A percentile compares a stretch with the other conserved stretches of the same genome.
Evolutionary conservation across 352 stramenopile species (phyloP).

Genomic region (Aphanomyces invadans): DNA sequence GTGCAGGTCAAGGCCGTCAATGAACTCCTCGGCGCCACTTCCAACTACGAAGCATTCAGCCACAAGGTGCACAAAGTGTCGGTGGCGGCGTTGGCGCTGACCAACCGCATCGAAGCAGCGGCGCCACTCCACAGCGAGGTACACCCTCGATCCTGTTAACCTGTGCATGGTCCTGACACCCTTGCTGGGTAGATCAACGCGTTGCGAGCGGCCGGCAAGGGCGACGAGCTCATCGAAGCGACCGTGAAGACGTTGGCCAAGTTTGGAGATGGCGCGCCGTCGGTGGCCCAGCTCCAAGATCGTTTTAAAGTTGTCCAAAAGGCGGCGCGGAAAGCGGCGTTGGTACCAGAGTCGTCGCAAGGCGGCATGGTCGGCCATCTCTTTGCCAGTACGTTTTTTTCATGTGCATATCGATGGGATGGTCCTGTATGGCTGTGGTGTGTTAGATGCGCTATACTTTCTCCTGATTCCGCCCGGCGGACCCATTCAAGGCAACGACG

Average conservation of each 20-base stretch:
- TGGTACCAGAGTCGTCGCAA: constrained; percentile 47
- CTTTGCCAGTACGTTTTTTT: constrained; percentile 42
- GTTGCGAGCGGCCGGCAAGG: constrained; percentile 56
- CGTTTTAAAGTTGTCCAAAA: constrained; percentile 76
- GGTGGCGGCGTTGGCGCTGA: constrained; percentile 65
- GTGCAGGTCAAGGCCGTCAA: constrained; percentile 58
- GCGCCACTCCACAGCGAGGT: constrained; percentile 58
- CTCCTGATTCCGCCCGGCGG: constrained; percentile 71
- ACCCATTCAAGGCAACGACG: constrained; percentile 60
- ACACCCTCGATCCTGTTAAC: neutral
- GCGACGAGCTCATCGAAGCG: constrained; percentile 65
- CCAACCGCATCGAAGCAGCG: constrained; percentile 70
- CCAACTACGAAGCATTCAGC: constrained; percentile 77
- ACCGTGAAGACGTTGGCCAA: constrained; percentile 56
- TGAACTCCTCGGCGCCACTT: constrained; percentile 58
- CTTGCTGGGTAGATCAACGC: constrained; percentile 39
- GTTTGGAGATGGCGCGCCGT: constrained; percentile 54
- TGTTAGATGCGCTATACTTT: constrained; percentile 43
- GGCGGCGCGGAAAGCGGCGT: constrained; percentile 51
- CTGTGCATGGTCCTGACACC: neutral
- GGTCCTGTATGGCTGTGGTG: no score
- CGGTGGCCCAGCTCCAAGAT: constrained; percentile 69
- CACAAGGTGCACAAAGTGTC: constrained; percentile 80
- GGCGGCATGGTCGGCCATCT: constrained; percentile 57
- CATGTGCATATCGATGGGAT: no score